These are phyloP conservation scores for Moricandia arvensis DNA, from an alignment of 345 rosid genomes.

Conservation along the genomic window DNA sequence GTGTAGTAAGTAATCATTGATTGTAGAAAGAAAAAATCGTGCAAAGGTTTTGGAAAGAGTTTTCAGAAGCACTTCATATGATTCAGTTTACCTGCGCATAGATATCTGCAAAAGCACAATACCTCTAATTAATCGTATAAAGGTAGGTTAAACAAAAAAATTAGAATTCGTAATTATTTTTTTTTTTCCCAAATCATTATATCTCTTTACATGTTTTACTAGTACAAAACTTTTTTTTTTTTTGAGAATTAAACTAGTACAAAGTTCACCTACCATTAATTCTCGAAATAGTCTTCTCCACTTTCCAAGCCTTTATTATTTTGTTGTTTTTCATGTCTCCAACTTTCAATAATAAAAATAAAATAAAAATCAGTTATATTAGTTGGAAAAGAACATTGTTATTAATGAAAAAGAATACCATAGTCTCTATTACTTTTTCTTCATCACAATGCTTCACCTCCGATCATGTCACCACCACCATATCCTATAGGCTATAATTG, in stretches of 20 bases:
- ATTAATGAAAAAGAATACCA: not conserved
- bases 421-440: not conserved
- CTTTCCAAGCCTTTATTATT: slow-evolving; percentile 4
- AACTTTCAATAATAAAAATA: slow-evolving; percentile 3
- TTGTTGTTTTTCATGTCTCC: slow-evolving; percentile 18
- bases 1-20: not conserved
- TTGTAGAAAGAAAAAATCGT: not conserved
- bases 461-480: not conserved
- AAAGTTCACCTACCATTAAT: slow-evolving; percentile 4
- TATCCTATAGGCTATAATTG: not conserved
- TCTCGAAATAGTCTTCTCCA: slow-evolving; percentile 1
- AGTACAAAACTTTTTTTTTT: not conserved
- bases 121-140: not conserved
- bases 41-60: not conserved
- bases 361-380: not conserved
- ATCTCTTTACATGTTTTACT: not conserved
- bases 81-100: not conserved
- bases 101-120: not conserved
- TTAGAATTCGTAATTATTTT: not conserved
- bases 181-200: not conserved
- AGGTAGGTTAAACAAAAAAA: not conserved
- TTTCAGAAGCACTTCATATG: not conserved
- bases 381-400: slow-evolving; percentile 7
- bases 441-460: not conserved
- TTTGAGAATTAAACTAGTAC: not conserved